These are phyloP conservation scores for Claviceps lovelessii DNA, from an alignment of 2,329 filamentous ascomycete genomes.

Conservation along the genomic window DNA sequence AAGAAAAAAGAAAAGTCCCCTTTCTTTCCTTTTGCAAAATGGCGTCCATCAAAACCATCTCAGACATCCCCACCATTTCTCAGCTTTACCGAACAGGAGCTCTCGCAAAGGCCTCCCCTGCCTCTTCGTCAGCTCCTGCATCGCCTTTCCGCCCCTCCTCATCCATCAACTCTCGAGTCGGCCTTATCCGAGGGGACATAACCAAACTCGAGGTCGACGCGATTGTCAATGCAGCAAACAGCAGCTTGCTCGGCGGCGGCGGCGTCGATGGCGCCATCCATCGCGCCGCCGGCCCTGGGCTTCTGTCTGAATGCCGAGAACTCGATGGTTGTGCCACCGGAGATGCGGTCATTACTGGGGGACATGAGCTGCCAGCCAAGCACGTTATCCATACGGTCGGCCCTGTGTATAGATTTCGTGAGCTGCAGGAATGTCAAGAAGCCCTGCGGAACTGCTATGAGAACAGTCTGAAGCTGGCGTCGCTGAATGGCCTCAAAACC, in stretches of 20 bases:
- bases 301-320: slow-evolving; percentile 56
- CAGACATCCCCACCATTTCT: slow-evolving; percentile 47
- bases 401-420: slow-evolving; percentile 49
- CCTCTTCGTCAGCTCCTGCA: slow-evolving; percentile 4
- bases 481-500: slow-evolving; percentile 47
- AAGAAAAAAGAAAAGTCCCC: not conserved
- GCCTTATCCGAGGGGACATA: slow-evolving; percentile 63
- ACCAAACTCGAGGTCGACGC: slow-evolving; percentile 64
- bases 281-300: slow-evolving; percentile 54
- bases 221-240: slow-evolving; percentile 90
- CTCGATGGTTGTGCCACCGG: slow-evolving; percentile 65
- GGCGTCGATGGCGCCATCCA: slow-evolving; percentile 88
- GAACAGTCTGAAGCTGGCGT: slow-evolving; percentile 57
- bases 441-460: slow-evolving; percentile 52
- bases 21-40: not conserved
- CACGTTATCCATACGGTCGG: slow-evolving; percentile 87
- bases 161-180: slow-evolving; percentile 54
- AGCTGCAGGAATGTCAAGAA: slow-evolving; percentile 25
- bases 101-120: slow-evolving; percentile 20
- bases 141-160: slow-evolving; percentile 26
- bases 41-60: slow-evolving; percentile 20
- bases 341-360: slow-evolving; percentile 66
- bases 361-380: slow-evolving; percentile 59
- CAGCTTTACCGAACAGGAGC: slow-evolving; percentile 42
- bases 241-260: slow-evolving; percentile 65